Evolutionary conservation across 1,139 yeast genomes (phyloP), one percentile per base, ranked within the genome.

Genomic region (Arxiozyma heterogenica): DNA sequence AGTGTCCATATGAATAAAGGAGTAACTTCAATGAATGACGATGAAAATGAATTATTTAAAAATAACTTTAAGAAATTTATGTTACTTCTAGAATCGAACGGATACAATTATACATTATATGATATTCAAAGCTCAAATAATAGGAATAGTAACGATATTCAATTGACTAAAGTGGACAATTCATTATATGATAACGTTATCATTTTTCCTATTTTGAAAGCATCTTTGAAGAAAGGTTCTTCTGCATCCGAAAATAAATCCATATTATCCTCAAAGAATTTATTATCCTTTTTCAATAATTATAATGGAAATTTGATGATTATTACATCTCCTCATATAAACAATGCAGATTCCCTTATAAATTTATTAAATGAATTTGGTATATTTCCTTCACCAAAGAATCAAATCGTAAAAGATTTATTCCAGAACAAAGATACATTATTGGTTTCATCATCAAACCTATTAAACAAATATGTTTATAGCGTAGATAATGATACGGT

Each of bases 341-440:
- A 84, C n/a, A 73, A 82, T 30, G 87, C 94, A 34, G 90, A 86
- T 50, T 80, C 84, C 23, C 71, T 85, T 39, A 79, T 90, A 57
- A 73, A 78, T 6, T 84, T 86, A 63, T 77, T 88, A 63, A 81
- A 83, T 62, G 91, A 91, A 68, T 72, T 90, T 61, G 98, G 96
- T 34, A 83, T 94, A 53, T 81, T 77, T 64, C 88, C 96, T 56
- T 79, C 95, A 46, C 95, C 96, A 55, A 85, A 82, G 66, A 84
- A 82, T 52, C 84, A 81, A 68, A 71, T 75, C 56, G 73, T 85
- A 54, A 71, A 77, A 15, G 96, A 90, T 69, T 86, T 86, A 68
- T 89, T 88, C 71, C 62, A 65, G 48, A 57, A 58, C 7, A 58
- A 57, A 41, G 50, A 50, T 6, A 47, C 23, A 12, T 25, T 71